phyloP scores from a whole-genome alignment of 768 basidiomycete genomes.

The Leccinum uliginosum region DNA sequence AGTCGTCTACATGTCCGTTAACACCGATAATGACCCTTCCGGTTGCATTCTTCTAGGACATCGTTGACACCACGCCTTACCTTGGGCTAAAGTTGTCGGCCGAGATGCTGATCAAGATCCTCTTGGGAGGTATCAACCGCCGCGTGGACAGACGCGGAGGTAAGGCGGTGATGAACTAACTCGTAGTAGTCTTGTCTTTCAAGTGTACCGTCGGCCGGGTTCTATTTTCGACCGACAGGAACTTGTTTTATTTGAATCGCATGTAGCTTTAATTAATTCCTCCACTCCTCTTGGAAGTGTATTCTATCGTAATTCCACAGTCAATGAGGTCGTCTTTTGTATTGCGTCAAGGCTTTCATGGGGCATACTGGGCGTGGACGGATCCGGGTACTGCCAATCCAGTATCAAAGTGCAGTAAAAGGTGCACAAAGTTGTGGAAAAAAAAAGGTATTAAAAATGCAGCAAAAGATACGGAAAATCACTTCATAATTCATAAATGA shows the following conservation, averaged over 20 bases:
- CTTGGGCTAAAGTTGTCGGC: constrained; percentile 39
- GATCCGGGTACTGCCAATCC: too few relatives aligned
- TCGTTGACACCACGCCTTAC: constrained; percentile 67
- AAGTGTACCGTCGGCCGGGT: not conserved
- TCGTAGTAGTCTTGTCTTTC: not conserved
- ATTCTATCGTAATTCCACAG: not conserved
- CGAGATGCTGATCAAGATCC: constrained; percentile 53
- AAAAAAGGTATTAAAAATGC: too few relatives aligned
- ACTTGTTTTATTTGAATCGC: not conserved
- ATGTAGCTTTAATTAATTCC: not conserved
- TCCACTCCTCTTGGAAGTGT: not conserved
- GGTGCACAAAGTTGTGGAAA: too few relatives aligned
- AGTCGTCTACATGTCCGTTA: constrained; percentile 2
- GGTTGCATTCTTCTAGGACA: constrained; percentile 40
- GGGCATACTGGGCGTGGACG: not conserved
- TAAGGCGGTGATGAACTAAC: constrained; percentile 18
- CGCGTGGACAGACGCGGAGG: constrained; percentile 38
- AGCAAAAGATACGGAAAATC: too few relatives aligned
- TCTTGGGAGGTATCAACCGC: constrained; percentile 65
- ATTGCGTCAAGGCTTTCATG: not conserved
- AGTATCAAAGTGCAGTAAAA: too few relatives aligned
- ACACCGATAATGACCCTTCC: not conserved
- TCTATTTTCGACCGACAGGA: not conserved
- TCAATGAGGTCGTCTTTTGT: not conserved
- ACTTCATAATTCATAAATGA: not conserved